A percentile compares a stretch with the other conserved stretches of the same genome.
Conservation (phyloP, 2,329 filamentous ascomycete genomes). For the Dothideomycetes sp. region DNA sequence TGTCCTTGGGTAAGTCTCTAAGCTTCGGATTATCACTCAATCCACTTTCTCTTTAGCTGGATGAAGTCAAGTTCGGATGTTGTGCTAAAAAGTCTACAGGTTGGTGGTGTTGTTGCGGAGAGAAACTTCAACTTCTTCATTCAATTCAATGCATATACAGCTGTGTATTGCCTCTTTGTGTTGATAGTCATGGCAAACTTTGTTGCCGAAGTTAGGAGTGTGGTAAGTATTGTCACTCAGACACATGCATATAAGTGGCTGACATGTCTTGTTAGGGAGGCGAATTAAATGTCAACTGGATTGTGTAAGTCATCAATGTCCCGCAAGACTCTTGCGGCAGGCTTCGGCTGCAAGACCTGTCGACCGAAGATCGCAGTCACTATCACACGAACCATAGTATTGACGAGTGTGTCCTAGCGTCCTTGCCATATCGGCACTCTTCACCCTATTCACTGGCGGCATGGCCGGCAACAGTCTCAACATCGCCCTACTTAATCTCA, state of each 20-base stretch:
- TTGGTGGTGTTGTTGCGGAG: constrained; percentile 86
- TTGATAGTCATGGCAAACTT: constrained; percentile 58
- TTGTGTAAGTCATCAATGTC: too few relatives aligned
- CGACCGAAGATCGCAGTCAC: too few relatives aligned
- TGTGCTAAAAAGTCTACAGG: too few relatives aligned
- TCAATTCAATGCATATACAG: constrained; percentile 71
- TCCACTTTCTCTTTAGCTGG: neutral
- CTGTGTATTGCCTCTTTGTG: constrained; percentile 56
- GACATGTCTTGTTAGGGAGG: constrained; percentile 1
- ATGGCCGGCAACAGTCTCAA: constrained; percentile 68
- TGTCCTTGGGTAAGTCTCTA: constrained; percentile 78
- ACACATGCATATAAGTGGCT: neutral
- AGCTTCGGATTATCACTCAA: neutral
- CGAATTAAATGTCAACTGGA: constrained; percentile 49
- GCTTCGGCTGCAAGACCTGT: too few relatives aligned
- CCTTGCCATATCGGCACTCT: constrained; percentile 60
- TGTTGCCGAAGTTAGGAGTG: constrained; percentile 44
- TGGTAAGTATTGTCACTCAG: constrained; percentile 28
- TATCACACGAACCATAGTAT: too few relatives aligned
- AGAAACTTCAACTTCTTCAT: constrained; percentile 85
- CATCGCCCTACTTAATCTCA: constrained; percentile 63
- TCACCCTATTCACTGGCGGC: constrained; percentile 67
- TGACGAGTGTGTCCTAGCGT: too few relatives aligned
- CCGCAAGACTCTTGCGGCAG: too few relatives aligned
- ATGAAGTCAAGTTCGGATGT: neutral